Conservation (phyloP, 495 filamentous ascomycete species). For the Xylaria telfairii region DNA sequence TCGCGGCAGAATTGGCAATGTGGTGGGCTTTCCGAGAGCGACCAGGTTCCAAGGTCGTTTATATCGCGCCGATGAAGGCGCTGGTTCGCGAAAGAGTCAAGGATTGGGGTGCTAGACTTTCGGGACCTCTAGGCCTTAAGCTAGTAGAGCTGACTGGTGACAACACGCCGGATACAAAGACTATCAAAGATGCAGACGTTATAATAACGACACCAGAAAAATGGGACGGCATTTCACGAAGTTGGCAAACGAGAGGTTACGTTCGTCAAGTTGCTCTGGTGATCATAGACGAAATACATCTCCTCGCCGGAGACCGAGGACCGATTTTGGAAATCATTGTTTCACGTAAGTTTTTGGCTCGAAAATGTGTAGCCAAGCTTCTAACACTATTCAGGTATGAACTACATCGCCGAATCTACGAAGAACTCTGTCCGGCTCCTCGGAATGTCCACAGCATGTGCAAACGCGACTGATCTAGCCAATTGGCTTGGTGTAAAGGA, state of each 20-base stretch:
- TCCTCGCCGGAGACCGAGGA: conserved; percentile 92
- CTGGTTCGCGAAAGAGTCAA: conserved; percentile 95
- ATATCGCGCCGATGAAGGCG: conserved; percentile 99
- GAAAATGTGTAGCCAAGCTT: not conserved
- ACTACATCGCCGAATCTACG: conserved; percentile 94
- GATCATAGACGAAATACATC: conserved; percentile 98
- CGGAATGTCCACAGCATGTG: conserved; percentile 98
- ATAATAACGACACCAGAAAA: conserved; percentile 99
- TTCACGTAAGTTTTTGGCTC: conserved; percentile 59
- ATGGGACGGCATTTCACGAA: conserved; percentile 98
- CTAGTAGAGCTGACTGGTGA: conserved; percentile 97
- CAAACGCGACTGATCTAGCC: conserved; percentile 90
- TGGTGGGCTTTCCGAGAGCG: conserved; percentile 99
- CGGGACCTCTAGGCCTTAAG: conserved; percentile 81
- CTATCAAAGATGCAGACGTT: conserved; percentile 93
- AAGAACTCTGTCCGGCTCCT: conserved; percentile 87
- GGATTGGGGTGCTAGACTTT: conserved; percentile 90
- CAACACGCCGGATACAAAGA: conserved; percentile 95
- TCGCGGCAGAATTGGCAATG: conserved; percentile 97
- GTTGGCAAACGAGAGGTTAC: conserved; percentile 96
- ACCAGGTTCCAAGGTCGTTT: conserved; percentile 96
- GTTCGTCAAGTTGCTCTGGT: conserved; percentile 94
- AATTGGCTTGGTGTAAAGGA: conserved; percentile 99
- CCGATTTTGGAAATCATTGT: conserved; percentile 99
- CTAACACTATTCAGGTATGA: conserved; percentile 64